Evolutionary conservation across 345 rosid genomes (phyloP).

Genomic region (Bretschneidera sinensis): DNA sequence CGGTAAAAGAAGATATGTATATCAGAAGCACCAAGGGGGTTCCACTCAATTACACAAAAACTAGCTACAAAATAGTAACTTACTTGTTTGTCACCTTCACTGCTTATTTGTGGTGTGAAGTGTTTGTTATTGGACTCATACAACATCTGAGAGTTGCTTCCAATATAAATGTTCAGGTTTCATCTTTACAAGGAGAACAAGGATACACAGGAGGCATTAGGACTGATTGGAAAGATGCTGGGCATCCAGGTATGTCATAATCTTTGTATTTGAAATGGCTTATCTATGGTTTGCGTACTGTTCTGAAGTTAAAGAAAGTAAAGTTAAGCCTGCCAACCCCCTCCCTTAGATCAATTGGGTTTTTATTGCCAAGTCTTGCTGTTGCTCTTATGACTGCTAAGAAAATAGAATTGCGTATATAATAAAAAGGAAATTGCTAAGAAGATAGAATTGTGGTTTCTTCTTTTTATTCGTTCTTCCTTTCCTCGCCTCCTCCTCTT

Average conservation of each 20-base stretch:
- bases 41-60: no score
- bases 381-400: not conserved
- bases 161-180: constrained; percentile 50
- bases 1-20: no score
- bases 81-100: no score
- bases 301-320: not conserved
- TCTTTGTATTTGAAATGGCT: constrained; percentile 1
- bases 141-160: constrained; percentile 9
- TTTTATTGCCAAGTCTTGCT: not conserved
- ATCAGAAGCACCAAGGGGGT: no score
- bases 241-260: constrained; percentile 69
- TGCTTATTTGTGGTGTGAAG: not conserved
- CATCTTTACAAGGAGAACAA: constrained; percentile 98
- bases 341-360: not conserved
- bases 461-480: not conserved
- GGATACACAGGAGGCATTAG: constrained; percentile 95
- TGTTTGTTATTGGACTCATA: not conserved
- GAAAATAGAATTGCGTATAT: no score
- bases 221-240: constrained; percentile 91
- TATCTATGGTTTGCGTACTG: not conserved
- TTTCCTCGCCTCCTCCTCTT: not conserved
- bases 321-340: not conserved
- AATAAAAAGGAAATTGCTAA: no score
- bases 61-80: no score
- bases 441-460: no score